A percentile compares a stretch with the other conserved stretches of the same genome.
Conservation (phyloP, 768 basidiomycete species). For the Tylopilus subfusipes region DNA sequence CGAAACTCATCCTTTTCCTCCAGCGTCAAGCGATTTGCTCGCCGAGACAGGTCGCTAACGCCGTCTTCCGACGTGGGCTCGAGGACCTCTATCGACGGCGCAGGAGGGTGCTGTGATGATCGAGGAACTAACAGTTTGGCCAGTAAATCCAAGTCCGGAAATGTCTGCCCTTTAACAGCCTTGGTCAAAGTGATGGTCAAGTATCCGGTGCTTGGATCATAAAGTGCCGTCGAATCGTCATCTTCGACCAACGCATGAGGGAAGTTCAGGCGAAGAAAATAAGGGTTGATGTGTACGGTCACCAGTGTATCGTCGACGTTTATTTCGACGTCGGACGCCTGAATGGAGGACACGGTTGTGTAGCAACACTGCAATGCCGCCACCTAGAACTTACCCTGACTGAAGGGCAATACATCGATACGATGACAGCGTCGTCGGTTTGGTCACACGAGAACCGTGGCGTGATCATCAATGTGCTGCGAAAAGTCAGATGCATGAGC, state of each 20-base stretch:
- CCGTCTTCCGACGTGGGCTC: conserved; percentile 27
- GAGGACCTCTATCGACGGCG: conserved; percentile 59
- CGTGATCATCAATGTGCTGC: conserved; percentile 58
- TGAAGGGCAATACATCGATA: conserved; percentile 68
- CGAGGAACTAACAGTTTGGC: conserved; percentile 74
- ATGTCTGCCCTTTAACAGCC: conserved; percentile 58
- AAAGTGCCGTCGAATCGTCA: conserved; percentile 60
- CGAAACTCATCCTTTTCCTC: conserved; percentile 53
- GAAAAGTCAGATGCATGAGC: not conserved
- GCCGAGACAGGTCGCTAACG: conserved; percentile 41
- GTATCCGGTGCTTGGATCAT: conserved; percentile 77
- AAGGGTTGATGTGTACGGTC: conserved; percentile 77
- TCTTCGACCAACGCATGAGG: conserved; percentile 63
- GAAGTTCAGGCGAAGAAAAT: conserved; percentile 79
- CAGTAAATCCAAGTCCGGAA: conserved; percentile 75
- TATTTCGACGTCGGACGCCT: conserved; percentile 83
- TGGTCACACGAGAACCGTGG: conserved; percentile 72
- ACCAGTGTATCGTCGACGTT: conserved; percentile 68
- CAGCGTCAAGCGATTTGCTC: conserved; percentile 45
- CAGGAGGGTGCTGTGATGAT: conserved; percentile 33
- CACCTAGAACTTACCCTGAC: conserved; percentile 50
- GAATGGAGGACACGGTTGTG: conserved; percentile 20
- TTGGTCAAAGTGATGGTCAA: conserved; percentile 74
- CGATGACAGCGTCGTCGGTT: conserved; percentile 48
- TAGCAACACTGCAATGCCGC: not conserved